Percentiles rank a stretch among this genome's conserved stretches.
These are phyloP conservation scores for Fusarium beomiforme DNA, from an alignment of 2,329 filamentous ascomycete species.

Conservation along the genomic window DNA sequence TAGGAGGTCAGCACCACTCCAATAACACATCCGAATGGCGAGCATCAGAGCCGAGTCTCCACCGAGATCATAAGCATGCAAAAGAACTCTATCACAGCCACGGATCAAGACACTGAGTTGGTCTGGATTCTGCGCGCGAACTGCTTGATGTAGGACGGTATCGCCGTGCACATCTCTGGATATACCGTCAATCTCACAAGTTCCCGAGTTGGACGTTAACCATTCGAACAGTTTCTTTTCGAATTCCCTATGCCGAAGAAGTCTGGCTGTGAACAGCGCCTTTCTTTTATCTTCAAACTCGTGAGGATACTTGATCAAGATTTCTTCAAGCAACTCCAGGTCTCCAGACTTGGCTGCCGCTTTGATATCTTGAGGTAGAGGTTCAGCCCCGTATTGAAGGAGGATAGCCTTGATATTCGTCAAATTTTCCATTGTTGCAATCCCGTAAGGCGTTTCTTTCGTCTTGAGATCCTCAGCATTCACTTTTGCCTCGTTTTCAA, in stretches of 20 bases:
- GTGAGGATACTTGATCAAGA: neutral
- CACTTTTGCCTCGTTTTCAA: neutral
- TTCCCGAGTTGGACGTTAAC: fast-evolving
- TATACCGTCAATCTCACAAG: neutral
- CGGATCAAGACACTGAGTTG: fast-evolving
- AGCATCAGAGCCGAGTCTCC: neutral
- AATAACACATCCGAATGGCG: neutral
- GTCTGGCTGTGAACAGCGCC: fast-evolving
- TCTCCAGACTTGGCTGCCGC: neutral
- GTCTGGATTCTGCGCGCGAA: neutral
- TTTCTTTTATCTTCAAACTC: neutral
- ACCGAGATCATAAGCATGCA: neutral
- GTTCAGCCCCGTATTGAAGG: too few species aligned
- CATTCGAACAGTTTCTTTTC: fast-evolving
- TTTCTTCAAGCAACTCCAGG: fast-evolving
- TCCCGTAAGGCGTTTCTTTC: fast-evolving
- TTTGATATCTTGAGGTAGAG: neutral
- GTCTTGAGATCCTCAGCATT: neutral
- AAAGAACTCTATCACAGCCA: fast-evolving
- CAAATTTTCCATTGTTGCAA: neutral
- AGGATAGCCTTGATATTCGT: neutral
- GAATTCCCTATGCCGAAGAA: neutral
- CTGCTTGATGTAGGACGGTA: neutral
- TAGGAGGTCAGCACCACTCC: fast-evolving
- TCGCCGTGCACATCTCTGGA: neutral